Conservation (phyloP, 768 basidiomycete species). For the Leucosporidium yakuticum region DNA sequence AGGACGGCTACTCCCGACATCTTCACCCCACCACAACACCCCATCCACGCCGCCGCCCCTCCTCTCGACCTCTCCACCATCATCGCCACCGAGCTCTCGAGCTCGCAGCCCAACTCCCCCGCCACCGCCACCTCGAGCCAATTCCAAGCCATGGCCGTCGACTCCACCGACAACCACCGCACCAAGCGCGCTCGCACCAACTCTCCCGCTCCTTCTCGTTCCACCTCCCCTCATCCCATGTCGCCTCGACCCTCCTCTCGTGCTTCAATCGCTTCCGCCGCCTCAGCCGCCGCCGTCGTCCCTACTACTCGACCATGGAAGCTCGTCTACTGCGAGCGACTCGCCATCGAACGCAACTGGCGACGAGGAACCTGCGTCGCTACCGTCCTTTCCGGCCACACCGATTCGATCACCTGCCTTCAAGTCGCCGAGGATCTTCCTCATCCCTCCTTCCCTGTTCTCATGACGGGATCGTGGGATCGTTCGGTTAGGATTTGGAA, state of each 20-base stretch:
- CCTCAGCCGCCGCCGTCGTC: not conserved
- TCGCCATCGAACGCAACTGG: conserved; percentile 95
- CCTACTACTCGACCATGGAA: conserved; percentile 86
- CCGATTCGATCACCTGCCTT: conserved; percentile 93
- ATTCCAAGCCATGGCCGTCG: conserved; percentile 4
- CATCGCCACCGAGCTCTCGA: conserved; percentile 1
- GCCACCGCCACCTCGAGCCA: not conserved
- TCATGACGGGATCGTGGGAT: conserved; percentile 97
- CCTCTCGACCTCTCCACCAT: not conserved
- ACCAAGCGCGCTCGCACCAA: conserved; percentile 35
- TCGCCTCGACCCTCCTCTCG: conserved; percentile 12
- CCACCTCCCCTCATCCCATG: conserved; percentile 36
- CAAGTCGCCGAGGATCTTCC: conserved; percentile 81
- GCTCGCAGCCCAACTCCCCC: not conserved
- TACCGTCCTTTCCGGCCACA: conserved; percentile 82
- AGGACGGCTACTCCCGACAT: conserved; percentile 4
- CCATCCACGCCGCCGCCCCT: not conserved
- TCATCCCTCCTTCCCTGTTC: conserved; percentile 79
- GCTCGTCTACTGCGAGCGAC: conserved; percentile 93
- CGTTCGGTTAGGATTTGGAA: conserved; percentile 94
- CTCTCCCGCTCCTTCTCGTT: conserved; percentile 39
- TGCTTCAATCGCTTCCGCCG: not conserved
- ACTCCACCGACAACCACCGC: conserved; percentile 22
- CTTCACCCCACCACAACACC: not conserved
- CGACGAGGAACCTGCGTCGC: conserved; percentile 81